These are phyloP conservation scores for Kluyveromyces siamensis DNA, from an alignment of 805 yeast genomes.

Conservation along the genomic window DNA sequence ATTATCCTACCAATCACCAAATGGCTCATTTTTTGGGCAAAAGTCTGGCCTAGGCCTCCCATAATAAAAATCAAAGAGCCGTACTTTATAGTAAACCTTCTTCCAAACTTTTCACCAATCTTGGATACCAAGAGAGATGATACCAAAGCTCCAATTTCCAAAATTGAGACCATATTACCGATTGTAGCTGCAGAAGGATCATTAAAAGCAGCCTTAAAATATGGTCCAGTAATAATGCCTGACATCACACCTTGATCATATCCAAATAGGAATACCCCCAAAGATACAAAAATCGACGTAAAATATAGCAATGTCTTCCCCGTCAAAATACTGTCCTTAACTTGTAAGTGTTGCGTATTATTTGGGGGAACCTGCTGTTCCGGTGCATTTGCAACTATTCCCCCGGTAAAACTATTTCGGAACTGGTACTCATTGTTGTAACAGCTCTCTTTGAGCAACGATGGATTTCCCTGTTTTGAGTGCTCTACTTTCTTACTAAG, in stretches of 20 bases:
- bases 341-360: slow-evolving; percentile 9
- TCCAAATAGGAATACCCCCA: slow-evolving; percentile 60
- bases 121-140: slow-evolving; percentile 73
- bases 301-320: slow-evolving; percentile 26
- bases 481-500: not conserved
- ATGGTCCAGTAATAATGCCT: slow-evolving; percentile 68
- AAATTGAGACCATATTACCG: slow-evolving; percentile 81
- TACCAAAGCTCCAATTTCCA: slow-evolving; percentile 80
- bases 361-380: slow-evolving; percentile 7
- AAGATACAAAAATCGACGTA: slow-evolving; percentile 32
- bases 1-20: slow-evolving; percentile 70
- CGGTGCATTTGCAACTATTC: not conserved
- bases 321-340: slow-evolving; percentile 12
- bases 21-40: slow-evolving; percentile 42
- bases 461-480: not conserved
- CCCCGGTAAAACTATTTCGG: not conserved
- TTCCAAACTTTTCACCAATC: slow-evolving; percentile 69
- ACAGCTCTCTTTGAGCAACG: not conserved
- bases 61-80: slow-evolving; percentile 72
- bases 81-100: slow-evolving; percentile 66
- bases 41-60: slow-evolving; percentile 71
- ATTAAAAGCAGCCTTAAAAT: slow-evolving; percentile 61
- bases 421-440: not conserved
- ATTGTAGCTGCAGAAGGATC: slow-evolving; percentile 66
- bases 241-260: slow-evolving; percentile 88